Base-by-base conservation (phyloP, 2,329 filamentous ascomycete genomes). In the Lecanicillium sp. region DNA sequence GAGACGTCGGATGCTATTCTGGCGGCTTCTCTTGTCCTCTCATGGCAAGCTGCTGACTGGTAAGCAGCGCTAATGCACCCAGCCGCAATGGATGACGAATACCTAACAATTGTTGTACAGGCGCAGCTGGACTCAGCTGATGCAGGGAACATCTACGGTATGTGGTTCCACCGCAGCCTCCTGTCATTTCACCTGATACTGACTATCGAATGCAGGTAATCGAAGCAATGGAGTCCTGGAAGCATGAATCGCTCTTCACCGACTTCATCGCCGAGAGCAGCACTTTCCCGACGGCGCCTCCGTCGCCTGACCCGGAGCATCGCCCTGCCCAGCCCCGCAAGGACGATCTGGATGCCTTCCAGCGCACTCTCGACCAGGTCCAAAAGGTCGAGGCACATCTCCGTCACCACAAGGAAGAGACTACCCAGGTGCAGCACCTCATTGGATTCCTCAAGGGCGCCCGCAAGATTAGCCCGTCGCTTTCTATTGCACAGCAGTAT, bases 31-130 rank as follows among this genome's bases (percentile, higher is more conserved):
- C 78, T 95, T 32, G 75, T 96, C 34, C 73, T 98, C 35, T 94
- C 89, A 28, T 96, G 92, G 89, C 90, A 96, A 66, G 85, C 87
- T 40, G 92, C 83, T 43, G 90, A 96, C 67, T 96, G 89, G 90
- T 25, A 25, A 6, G 22, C 11, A 25, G 7, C 6, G 94, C 22
- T 25, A 25, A 25, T 25, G 22, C 22, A 25, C 22, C 6, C 11
- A 11, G 22, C 22, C 22, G 22, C 6, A 11, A 25, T 25, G 6
- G 22, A 25, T 25, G 22, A 25, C 22, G 22, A 25, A 11, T 6
- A 6, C 7, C 22, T 25, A 25, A 25, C 22, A 25, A 6, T 25
- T 25, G 22, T 25, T 11, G 85, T 11, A 25, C 22, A 25, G 22
- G 22, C 82, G 83, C 59, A 85, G 82, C 62, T 96, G 90, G 90